A percentile compares a stretch with the other conserved stretches of the same genome.
Conservation (phyloP, 1,139 yeast species). For the Saccharomyces uvarum region DNA sequence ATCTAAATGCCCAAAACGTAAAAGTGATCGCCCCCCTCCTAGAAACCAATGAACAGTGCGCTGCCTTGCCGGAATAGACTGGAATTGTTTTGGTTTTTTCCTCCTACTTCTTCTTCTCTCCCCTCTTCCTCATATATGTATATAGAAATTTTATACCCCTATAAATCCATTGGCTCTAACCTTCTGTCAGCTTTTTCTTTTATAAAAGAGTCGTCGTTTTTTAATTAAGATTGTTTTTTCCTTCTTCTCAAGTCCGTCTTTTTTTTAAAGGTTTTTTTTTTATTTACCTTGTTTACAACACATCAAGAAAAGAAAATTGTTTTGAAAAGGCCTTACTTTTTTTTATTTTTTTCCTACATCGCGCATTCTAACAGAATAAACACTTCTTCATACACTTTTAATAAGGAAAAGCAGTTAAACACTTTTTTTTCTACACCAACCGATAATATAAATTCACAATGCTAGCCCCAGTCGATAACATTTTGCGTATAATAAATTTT, state of each 20-base stretch:
- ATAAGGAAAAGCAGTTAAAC: not conserved
- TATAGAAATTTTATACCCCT: not conserved
- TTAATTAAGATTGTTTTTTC: not conserved
- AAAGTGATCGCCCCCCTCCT: not conserved
- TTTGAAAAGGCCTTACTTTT: not conserved
- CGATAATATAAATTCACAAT: constrained; percentile 12
- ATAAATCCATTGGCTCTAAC: not conserved
- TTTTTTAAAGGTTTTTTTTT: not conserved
- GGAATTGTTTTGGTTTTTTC: not conserved
- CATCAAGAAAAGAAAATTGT: not conserved
- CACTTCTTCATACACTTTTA: not conserved
- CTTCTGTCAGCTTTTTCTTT: not conserved
- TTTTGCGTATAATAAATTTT: constrained; percentile 68
- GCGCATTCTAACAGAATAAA: not conserved
- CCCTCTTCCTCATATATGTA: constrained; percentile 1
- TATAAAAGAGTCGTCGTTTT: not conserved
- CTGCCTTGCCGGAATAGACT: not conserved
- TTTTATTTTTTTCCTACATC: not conserved
- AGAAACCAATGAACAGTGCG: not conserved
- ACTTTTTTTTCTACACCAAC: not conserved
- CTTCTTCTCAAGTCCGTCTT: not conserved
- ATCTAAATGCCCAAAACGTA: not conserved
- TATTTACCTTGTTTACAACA: not conserved
- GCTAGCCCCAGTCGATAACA: constrained; percentile 54
- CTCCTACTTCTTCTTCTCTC: not conserved